Evolutionary conservation across 164 flowering plant genomes (phyloP).

Genomic region (Houttuynia cordata): DNA sequence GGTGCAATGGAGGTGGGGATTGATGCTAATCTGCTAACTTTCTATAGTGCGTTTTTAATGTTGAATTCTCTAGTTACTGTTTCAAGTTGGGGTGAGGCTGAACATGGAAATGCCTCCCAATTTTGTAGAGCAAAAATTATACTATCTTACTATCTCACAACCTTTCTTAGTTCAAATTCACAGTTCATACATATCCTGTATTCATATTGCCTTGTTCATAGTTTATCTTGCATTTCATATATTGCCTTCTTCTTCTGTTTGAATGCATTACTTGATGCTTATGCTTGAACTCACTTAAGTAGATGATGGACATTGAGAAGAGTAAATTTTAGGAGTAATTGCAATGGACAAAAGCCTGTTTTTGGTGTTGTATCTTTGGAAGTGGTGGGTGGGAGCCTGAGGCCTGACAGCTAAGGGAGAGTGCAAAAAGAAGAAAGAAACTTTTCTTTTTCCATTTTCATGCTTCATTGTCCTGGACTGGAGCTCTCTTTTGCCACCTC

Average conservation of each 20-base stretch:
- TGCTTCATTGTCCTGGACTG: neutral
- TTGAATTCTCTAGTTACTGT: constrained; percentile 5
- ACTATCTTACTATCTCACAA: neutral
- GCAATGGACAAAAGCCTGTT: neutral
- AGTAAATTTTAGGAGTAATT: neutral
- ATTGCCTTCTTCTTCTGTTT: neutral
- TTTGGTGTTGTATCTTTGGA: neutral
- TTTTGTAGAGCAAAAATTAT: constrained; percentile 20
- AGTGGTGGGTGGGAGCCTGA: neutral
- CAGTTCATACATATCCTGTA: neutral
- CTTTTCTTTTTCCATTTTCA: neutral
- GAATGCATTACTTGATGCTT: neutral
- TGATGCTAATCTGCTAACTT: neutral
- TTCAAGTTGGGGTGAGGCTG: constrained; percentile 2
- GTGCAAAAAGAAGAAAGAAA: neutral
- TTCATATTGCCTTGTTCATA: no score
- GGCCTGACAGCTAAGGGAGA: neutral
- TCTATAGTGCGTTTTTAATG: neutral
- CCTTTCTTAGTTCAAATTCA: neutral
- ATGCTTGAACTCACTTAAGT: neutral
- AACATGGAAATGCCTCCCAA: constrained; percentile 14
- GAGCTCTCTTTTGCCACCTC: neutral
- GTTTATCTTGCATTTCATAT: constrained; percentile 2
- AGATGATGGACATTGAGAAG: neutral
- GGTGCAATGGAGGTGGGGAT: neutral